phyloP scores from a whole-genome alignment of 2,329 filamentous ascomycete species.

The Neobulgaria alba region DNA sequence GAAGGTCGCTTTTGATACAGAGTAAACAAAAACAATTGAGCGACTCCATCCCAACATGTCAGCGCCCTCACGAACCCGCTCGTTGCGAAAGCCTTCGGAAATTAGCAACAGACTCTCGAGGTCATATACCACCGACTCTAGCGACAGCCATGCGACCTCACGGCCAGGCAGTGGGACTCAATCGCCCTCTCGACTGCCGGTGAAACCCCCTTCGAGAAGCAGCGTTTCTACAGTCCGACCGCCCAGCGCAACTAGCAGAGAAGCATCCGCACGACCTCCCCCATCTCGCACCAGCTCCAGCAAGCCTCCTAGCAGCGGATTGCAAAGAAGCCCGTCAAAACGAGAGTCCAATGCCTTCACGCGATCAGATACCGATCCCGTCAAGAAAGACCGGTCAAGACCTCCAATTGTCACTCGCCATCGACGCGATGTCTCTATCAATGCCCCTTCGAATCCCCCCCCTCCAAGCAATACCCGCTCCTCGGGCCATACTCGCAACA shows the following conservation, averaged over 20 bases:
- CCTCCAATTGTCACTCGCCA: slow-evolving; percentile 21
- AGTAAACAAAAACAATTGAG: too few species aligned
- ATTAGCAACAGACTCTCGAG: not conserved
- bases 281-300: slow-evolving; percentile 15
- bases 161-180: slow-evolving; percentile 13
- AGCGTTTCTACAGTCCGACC: slow-evolving; percentile 15
- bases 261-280: slow-evolving; percentile 22
- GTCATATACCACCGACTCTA: slow-evolving; percentile 1
- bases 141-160: slow-evolving; percentile 4
- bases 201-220: slow-evolving; percentile 20
- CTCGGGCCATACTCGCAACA: slow-evolving; percentile 20
- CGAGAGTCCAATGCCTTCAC: slow-evolving; percentile 8
- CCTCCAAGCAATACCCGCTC: slow-evolving; percentile 11
- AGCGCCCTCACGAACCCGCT: slow-evolving; percentile 19
- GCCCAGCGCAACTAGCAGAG: slow-evolving; percentile 18
- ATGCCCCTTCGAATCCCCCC: slow-evolving; percentile 8
- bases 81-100: slow-evolving; percentile 17
- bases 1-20: too few species aligned
- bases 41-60: too few species aligned
- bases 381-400: slow-evolving; percentile 25
- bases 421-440: slow-evolving; percentile 22
- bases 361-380: slow-evolving; percentile 15
- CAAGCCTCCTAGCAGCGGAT: slow-evolving; percentile 13
- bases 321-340: slow-evolving; percentile 20
- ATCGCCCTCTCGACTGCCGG: slow-evolving; percentile 28